Base-by-base conservation (phyloP, 805 yeast species). In the Kodamaea lidongshanica region DNA sequence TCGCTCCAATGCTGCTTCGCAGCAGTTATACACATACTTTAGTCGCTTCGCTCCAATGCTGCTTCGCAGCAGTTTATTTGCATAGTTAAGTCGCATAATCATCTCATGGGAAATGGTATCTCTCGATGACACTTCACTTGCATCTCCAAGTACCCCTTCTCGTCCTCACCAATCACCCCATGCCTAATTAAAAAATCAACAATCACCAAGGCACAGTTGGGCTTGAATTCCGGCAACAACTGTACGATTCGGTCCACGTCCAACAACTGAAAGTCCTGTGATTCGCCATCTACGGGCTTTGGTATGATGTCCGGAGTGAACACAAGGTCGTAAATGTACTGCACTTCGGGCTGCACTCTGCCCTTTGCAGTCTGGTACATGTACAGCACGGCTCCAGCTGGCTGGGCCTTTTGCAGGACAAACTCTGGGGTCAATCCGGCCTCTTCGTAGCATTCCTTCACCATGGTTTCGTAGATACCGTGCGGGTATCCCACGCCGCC, bases 401-500 rank as follows among this genome's bases (percentile, higher is more conserved):
- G 41, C 17, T 45, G 58, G 9, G 74, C 47, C 28, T 67, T 55
- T 4, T 45, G 18, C 30, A 53, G 49, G 2, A 86, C 77, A 35
- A 74, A 70, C 1, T 60, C 66, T 28, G 64, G 59, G 0, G 47
- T 40, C n/a, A 89, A 54, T 0, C 94, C 94, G 0, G 95, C 97
- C 47, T 92, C 98, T 46, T 92, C 98, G 37, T 64, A 66, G 45
- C 94, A 76, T 52, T 92, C 98, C 50, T 92, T 92, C 12, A 83
- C 42, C 3, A 79, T 74, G 0, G 96, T 89, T 26, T 85, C 95
- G 47, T 64, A 58, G 3, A 77, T 60, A 0, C 87, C 85, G 41
- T 73, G 64, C 0, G 95, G 95, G 51, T 79, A 67, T 0, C 94
- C 96, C 4, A 92, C 47, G 0, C 98, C 98, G 1, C 98, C 98